Evolutionary conservation across 177 flowering plant species (phyloP).

Genomic region (Vitis hybrid): DNA sequence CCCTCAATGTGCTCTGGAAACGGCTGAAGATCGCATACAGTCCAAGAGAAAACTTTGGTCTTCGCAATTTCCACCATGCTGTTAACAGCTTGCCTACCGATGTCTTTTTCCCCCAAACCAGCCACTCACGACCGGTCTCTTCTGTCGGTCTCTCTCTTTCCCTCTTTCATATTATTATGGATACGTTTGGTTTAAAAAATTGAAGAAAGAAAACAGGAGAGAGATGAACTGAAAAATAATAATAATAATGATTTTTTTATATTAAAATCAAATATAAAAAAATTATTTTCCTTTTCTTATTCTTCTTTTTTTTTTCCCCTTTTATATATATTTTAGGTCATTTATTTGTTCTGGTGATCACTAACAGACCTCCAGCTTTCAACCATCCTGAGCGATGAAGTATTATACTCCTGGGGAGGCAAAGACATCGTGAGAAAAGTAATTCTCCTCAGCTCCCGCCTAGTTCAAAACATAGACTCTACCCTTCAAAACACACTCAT

Average conservation of each 20-base stretch:
- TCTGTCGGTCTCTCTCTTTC: constrained; percentile 12
- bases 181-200: no score
- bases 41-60: constrained; percentile 61
- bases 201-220: no score
- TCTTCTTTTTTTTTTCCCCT: no score
- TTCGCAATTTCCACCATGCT: constrained; percentile 83
- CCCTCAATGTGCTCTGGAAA: background rate
- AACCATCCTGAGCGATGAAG: constrained; percentile 48
- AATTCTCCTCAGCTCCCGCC: constrained; percentile 48
- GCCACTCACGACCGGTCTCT: constrained; percentile 16
- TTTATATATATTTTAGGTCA: background rate
- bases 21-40: constrained; percentile 70
- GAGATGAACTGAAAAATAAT: no score
- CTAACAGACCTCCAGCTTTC: constrained; percentile 46
- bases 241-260: no score
- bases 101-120: constrained; percentile 43
- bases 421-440: constrained; percentile 56
- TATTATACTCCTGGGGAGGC: constrained; percentile 63
- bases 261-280: no score
- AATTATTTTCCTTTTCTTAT: no score
- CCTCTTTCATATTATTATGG: background rate
- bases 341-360: background rate
- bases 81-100: constrained; percentile 67
- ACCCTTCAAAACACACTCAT: constrained; percentile 37
- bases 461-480: constrained; percentile 40